Evolutionary conservation across 495 filamentous ascomycete species (phyloP).

Genomic region (Tuber melanosporum): DNA sequence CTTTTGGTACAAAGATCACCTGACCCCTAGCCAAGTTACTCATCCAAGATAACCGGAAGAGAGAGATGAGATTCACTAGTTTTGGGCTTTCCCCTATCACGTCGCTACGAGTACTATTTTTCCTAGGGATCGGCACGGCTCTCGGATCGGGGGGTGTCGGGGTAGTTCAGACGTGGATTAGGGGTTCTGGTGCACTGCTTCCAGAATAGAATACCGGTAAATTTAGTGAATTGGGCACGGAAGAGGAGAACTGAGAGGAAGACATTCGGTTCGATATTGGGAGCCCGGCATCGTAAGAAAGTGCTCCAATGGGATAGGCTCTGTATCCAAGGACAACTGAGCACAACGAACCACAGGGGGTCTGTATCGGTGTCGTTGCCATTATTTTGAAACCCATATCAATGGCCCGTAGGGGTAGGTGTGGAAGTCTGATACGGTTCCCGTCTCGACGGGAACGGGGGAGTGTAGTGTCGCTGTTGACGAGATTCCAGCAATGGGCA

Average conservation of each 20-base stretch:
- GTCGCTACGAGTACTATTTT: not conserved
- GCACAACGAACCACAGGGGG: not conserved
- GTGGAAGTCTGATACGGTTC: too few relatives aligned
- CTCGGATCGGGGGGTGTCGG: not conserved
- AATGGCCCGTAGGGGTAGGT: not conserved
- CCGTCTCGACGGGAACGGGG: too few relatives aligned
- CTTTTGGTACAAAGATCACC: not conserved
- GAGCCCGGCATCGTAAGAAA: not conserved
- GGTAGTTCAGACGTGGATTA: not conserved
- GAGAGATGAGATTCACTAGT: not conserved
- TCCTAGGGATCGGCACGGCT: not conserved
- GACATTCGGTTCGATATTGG: not conserved
- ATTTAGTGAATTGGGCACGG: not conserved
- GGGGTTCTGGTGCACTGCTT: not conserved
- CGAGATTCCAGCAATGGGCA: too few relatives aligned
- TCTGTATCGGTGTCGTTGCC: not conserved
- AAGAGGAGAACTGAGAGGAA: not conserved
- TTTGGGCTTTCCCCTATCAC: not conserved
- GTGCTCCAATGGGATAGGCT: not conserved
- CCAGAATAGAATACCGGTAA: not conserved
- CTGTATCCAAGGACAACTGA: not conserved
- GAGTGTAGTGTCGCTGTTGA: too few relatives aligned
- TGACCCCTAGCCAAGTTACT: not conserved
- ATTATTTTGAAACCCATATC: not conserved
- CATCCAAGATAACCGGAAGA: not conserved